Evolutionary conservation across 208 protist species (phyloP).

Genomic region (Crithidia mellificae): DNA sequence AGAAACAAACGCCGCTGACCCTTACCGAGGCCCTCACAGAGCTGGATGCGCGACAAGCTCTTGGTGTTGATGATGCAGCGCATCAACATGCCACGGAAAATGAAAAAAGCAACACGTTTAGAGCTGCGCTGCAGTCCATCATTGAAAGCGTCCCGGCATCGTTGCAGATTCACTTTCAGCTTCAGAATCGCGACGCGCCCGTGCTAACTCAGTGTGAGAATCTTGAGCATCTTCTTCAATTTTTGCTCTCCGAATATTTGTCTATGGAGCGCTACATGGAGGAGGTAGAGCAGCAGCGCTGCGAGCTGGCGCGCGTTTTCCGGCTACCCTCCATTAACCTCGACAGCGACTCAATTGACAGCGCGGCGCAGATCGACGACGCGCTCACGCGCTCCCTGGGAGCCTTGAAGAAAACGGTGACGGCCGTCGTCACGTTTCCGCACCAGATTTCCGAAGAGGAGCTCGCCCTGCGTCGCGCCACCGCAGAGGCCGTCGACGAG

Average conservation of each 20-base stretch:
- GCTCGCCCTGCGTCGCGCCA: constrained; percentile 23
- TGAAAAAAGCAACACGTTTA: constrained; percentile 5
- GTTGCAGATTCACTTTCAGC: constrained; percentile 33
- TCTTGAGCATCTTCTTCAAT: constrained; percentile 19
- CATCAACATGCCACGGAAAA: neutral
- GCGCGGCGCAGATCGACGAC: constrained; percentile 19
- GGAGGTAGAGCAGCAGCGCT: constrained; percentile 22
- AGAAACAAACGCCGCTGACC: neutral
- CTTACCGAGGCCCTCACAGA: constrained; percentile 26
- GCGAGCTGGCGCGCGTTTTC: constrained; percentile 18
- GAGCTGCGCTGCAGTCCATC: constrained; percentile 20
- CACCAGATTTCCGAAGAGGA: constrained; percentile 38
- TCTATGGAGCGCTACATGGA: constrained; percentile 41
- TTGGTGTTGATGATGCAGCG: neutral
- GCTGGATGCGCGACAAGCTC: constrained; percentile 19
- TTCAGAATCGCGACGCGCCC: constrained; percentile 21
- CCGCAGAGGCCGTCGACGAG: constrained; percentile 50
- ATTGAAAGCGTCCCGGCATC: constrained; percentile 31
- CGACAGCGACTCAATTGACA: neutral
- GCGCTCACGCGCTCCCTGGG: constrained; percentile 22
- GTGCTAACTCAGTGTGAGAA: constrained; percentile 17
- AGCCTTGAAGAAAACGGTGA: constrained; percentile 36
- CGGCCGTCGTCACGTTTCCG: constrained; percentile 32
- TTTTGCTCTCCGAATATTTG: constrained; percentile 34
- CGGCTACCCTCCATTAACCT: neutral